phyloP scores from a whole-genome alignment of 2,329 filamentous ascomycete genomes.

The Epichloe festucae region DNA sequence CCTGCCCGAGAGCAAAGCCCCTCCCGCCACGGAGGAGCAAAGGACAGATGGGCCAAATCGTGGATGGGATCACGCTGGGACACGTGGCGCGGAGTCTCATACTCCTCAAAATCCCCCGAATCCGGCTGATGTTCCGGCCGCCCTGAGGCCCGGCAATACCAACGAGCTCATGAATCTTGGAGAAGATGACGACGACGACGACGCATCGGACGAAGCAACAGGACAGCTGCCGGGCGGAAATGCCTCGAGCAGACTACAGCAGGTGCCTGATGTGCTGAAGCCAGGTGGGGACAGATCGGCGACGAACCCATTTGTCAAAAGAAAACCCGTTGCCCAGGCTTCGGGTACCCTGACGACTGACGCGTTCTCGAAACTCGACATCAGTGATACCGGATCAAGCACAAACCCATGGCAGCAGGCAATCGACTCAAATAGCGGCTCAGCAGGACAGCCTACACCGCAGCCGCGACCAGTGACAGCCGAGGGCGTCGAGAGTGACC shows the following conservation, averaged over 20 bases:
- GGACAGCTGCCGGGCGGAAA: slow-evolving; percentile 4
- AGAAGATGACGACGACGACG: slow-evolving; percentile 16
- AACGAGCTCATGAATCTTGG: slow-evolving; percentile 8
- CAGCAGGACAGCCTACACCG: slow-evolving; percentile 4
- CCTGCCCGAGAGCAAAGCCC: neutral
- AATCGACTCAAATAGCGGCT: slow-evolving; percentile 11
- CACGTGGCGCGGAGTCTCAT: neutral
- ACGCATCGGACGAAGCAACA: slow-evolving; percentile 18
- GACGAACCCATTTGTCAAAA: slow-evolving; percentile 42
- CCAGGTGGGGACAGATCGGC: slow-evolving; percentile 23
- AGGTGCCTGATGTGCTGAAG: slow-evolving; percentile 20
- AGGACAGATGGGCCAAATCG: slow-evolving; percentile 11
- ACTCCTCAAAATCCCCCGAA: slow-evolving; percentile 3
- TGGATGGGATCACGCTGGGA: slow-evolving; percentile 12
- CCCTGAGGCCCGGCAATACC: slow-evolving; percentile 9
- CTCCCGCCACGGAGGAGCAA: neutral
- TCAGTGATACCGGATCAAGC: slow-evolving; percentile 27
- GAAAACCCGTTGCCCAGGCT: slow-evolving; percentile 20
- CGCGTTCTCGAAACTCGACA: slow-evolving; percentile 27
- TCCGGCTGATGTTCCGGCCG: slow-evolving; percentile 8
- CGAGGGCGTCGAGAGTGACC: slow-evolving; percentile 16
- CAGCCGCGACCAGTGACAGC: slow-evolving; percentile 9
- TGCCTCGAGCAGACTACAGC: slow-evolving; percentile 5
- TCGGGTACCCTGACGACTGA: slow-evolving; percentile 16
- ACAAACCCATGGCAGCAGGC: slow-evolving; percentile 23